Percentiles rank a stretch among this genome's conserved stretches.
phyloP scores from a whole-genome alignment of 306 rosid genomes.

The Casuarina cunninghamiana region DNA sequence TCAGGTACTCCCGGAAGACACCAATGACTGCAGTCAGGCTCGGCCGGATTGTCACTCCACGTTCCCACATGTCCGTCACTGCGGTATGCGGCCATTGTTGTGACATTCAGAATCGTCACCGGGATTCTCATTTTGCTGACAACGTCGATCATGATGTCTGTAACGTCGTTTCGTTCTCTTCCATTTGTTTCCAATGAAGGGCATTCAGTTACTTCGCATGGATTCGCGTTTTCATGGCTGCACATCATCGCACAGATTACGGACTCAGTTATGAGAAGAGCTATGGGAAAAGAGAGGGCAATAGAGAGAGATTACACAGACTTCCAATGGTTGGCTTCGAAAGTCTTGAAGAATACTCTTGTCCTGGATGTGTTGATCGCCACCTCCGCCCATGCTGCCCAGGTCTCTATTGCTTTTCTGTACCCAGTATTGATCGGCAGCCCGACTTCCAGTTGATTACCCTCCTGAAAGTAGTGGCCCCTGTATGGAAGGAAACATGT shows the following conservation, averaged over 20 bases:
- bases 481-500: slow-evolving; percentile 35
- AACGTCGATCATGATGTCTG: slow-evolving; percentile 56
- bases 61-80: slow-evolving; percentile 86
- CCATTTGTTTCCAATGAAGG: slow-evolving; percentile 61
- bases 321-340: slow-evolving; percentile 86
- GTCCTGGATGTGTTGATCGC: slow-evolving; percentile 59
- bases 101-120: slow-evolving; percentile 56
- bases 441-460: slow-evolving; percentile 73
- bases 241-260: slow-evolving; percentile 24
- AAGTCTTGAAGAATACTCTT: slow-evolving; percentile 79
- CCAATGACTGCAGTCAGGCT: slow-evolving; percentile 96
- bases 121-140: slow-evolving; percentile 53
- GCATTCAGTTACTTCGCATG: slow-evolving; percentile 65
- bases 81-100: slow-evolving; percentile 69
- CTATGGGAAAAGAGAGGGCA: no score
- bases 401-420: slow-evolving; percentile 64
- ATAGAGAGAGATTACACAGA: slow-evolving; percentile 5
- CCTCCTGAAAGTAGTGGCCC: slow-evolving; percentile 93
- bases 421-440: slow-evolving; percentile 74
- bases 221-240: slow-evolving; percentile 50
- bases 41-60: slow-evolving; percentile 77
- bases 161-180: slow-evolving; percentile 49
- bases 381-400: slow-evolving; percentile 84
- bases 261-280: neutral
- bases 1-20: slow-evolving; percentile 99